These are phyloP conservation scores for Clonostachys rosea DNA, from an alignment of 2,329 filamentous ascomycete species.

Conservation along the genomic window DNA sequence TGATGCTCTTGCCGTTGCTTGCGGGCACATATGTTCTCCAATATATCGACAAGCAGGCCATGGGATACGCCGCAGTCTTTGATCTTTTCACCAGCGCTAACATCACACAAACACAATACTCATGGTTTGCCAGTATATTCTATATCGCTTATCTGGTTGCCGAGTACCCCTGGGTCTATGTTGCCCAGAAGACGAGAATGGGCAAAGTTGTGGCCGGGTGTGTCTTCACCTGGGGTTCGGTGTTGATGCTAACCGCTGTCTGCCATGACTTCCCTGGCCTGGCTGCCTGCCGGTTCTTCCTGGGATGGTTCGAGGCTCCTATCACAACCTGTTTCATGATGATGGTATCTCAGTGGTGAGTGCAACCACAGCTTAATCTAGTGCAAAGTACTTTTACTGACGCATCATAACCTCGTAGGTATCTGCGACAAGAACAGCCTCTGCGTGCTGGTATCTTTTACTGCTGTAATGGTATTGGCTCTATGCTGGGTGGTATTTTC, in stretches of 20 bases:
- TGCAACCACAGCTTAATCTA: conserved; percentile 1
- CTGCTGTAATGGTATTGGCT: conserved; percentile 5
- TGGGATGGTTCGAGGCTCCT: conserved; percentile 14
- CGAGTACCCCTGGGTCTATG: conserved; percentile 21
- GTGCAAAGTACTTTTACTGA: conserved; percentile 6
- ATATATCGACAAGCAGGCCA: conserved; percentile 47
- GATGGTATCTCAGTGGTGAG: conserved; percentile 14
- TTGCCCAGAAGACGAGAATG: conserved; percentile 20
- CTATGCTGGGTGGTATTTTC: conserved; percentile 38
- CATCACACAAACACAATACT: conserved; percentile 21
- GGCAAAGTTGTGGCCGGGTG: conserved; percentile 26
- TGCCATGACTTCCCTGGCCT: conserved; percentile 12
- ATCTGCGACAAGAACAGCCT: conserved; percentile 43
- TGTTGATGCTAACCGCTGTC: conserved; percentile 12
- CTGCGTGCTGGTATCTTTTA: not conserved
- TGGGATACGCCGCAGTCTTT: conserved; percentile 46
- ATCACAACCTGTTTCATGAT: conserved; percentile 15
- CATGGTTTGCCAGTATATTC: conserved; percentile 7
- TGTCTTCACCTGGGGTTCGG: conserved; percentile 32
- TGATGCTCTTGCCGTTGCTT: conserved; percentile 40
- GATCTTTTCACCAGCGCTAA: not conserved
- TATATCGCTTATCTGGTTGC: not conserved
- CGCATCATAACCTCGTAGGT: conserved; percentile 25
- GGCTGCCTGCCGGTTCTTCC: conserved; percentile 10
- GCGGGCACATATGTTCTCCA: conserved; percentile 40